A percentile compares a stretch with the other conserved stretches of the same genome.
phyloP scores from a whole-genome alignment of 306 rosid species.

The Inga laurina region DNA sequence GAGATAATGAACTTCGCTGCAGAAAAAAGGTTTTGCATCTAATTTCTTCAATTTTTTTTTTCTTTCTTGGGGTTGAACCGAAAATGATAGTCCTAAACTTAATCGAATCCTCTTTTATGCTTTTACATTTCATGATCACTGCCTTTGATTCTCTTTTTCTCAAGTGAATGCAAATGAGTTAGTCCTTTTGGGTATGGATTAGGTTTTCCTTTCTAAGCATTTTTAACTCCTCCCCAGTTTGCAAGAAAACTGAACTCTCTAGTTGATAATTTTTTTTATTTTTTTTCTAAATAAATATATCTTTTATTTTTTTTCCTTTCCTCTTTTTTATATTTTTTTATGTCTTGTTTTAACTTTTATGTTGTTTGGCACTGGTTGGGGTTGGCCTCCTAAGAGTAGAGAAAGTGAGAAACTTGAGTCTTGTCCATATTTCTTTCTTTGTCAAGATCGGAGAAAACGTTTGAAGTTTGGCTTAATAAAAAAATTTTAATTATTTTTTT shows the following conservation, averaged over 20 bases:
- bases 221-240: neutral
- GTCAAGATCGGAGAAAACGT: neutral
- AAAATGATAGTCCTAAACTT: neutral
- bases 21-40: neutral
- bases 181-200: neutral
- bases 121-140: neutral
- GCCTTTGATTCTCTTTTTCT: neutral
- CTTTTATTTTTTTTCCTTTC: neutral
- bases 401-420: neutral
- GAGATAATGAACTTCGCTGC: neutral
- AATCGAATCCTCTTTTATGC: neutral
- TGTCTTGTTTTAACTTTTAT: no score
- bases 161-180: neutral
- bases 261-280: accelerated
- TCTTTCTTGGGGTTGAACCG: neutral
- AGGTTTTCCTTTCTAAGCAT: neutral
- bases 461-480: neutral
- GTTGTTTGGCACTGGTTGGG: neutral
- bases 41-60: no score
- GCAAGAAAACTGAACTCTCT: neutral
- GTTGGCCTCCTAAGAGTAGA: neutral
- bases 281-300: no score
- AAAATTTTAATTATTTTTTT: no score
- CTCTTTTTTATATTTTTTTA: no score
- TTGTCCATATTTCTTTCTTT: neutral